These are phyloP conservation scores for Trametopsis cervina DNA, from an alignment of 768 basidiomycete genomes.

Conservation along the genomic window DNA sequence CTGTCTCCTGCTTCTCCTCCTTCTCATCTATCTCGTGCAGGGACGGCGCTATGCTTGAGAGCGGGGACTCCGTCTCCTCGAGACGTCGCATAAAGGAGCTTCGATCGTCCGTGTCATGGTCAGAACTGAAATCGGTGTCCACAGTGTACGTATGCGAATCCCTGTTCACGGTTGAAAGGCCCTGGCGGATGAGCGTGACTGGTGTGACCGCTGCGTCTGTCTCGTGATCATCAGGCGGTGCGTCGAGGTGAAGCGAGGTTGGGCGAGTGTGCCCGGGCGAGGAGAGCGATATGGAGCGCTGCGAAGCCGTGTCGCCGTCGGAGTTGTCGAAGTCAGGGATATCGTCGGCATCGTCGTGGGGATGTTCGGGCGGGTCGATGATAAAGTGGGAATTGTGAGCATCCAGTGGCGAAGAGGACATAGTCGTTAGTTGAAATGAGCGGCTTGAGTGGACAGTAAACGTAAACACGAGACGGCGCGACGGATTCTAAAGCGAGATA, in stretches of 20 bases:
- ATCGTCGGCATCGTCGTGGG: constrained; percentile 10
- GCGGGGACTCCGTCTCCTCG: constrained; percentile 38
- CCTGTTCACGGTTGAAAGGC: constrained; percentile 14
- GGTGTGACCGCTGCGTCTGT: constrained; percentile 14
- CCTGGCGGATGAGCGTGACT: constrained; percentile 17
- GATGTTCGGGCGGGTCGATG: neutral
- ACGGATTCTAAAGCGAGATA: too few relatives aligned
- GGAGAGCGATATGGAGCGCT: constrained; percentile 69
- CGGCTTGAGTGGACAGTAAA: too few relatives aligned
- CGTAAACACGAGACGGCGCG: too few relatives aligned
- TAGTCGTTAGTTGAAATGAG: too few relatives aligned
- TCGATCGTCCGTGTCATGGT: constrained; percentile 39
- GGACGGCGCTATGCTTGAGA: constrained; percentile 46
- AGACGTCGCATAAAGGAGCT: constrained; percentile 41
- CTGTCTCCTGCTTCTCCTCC: neutral
- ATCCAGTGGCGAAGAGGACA: neutral
- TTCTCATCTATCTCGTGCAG: constrained; percentile 26
- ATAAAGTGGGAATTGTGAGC: neutral
- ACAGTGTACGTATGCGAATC: constrained; percentile 20
- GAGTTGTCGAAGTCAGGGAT: constrained; percentile 8
- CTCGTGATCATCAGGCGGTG: constrained; percentile 11
- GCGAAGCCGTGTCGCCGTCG: constrained; percentile 74
- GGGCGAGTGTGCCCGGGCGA: constrained; percentile 54
- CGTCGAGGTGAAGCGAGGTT: constrained; percentile 5
- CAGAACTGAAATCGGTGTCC: constrained; percentile 46